These are phyloP conservation scores for Plicaturopsis crispa DNA, from an alignment of 768 basidiomycete genomes.

Conservation along the genomic window DNA sequence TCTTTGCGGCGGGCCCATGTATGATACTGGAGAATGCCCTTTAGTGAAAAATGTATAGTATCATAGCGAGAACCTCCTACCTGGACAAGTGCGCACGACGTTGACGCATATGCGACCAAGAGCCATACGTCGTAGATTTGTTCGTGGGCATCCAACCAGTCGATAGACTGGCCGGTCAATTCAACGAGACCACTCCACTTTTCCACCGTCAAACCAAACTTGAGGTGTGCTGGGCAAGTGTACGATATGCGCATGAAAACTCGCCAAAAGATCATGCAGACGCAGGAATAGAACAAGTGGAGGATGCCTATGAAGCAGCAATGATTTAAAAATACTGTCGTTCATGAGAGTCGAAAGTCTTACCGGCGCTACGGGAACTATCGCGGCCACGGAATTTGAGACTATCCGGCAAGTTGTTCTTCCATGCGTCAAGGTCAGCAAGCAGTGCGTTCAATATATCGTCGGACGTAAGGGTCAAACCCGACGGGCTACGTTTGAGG, in stretches of 20 bases:
- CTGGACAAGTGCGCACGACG: slow-evolving; percentile 87
- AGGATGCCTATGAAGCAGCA: slow-evolving; percentile 53
- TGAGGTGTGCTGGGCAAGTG: slow-evolving; percentile 82
- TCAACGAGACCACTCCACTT: slow-evolving; percentile 70
- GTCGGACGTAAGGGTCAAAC: slow-evolving; percentile 79
- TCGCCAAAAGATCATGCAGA: slow-evolving; percentile 96
- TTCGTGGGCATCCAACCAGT: slow-evolving; percentile 85
- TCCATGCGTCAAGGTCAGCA: slow-evolving; percentile 70
- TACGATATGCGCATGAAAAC: slow-evolving; percentile 99
- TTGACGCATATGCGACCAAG: slow-evolving; percentile 80
- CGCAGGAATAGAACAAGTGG: slow-evolving; percentile 81
- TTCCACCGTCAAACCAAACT: slow-evolving; percentile 74
- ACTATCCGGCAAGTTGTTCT: slow-evolving; percentile 65
- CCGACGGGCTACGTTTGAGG: slow-evolving; percentile 58
- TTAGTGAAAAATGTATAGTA: slow-evolving; percentile 1
- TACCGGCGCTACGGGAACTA: slow-evolving; percentile 61
- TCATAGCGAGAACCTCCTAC: slow-evolving; percentile 30
- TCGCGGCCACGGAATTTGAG: slow-evolving; percentile 72
- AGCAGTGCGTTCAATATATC: slow-evolving; percentile 62
- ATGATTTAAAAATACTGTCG: background rate
- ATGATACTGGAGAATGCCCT: slow-evolving; percentile 58
- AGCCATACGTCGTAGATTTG: slow-evolving; percentile 81
- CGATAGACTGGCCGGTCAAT: slow-evolving; percentile 74
- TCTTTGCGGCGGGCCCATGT: slow-evolving; percentile 87
- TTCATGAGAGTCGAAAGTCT: slow-evolving; percentile 15